Conservation (phyloP, 495 filamentous ascomycete species). For the Hypoxylon trugodes region DNA sequence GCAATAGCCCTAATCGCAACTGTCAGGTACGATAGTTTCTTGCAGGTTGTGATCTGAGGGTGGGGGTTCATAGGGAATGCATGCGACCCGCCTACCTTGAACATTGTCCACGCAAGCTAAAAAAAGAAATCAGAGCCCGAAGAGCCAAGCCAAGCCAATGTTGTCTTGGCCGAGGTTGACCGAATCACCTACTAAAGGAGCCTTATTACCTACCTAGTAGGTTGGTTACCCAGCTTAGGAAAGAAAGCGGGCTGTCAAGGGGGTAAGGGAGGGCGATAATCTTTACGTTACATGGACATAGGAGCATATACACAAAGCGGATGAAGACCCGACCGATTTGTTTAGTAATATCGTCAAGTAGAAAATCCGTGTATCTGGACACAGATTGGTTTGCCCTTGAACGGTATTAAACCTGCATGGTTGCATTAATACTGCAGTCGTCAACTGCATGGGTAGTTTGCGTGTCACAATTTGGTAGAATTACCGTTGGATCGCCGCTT, state of each 20-base stretch:
- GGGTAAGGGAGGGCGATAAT: conserved; percentile 13
- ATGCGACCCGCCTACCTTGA: conserved; percentile 22
- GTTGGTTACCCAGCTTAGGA: too few relatives aligned
- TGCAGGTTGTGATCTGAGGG: conserved; percentile 20
- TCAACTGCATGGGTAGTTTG: conserved; percentile 19
- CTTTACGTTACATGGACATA: conserved; percentile 14
- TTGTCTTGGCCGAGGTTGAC: conserved; percentile 29
- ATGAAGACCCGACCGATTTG: conserved; percentile 6
- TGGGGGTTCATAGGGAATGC: conserved; percentile 21
- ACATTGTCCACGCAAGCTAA: conserved; percentile 13
- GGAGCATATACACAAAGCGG: conserved; percentile 9
- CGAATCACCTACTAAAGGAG: conserved; percentile 15
- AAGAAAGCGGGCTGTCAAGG: conserved; percentile 2
- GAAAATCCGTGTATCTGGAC: background rate
- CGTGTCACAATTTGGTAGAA: conserved; percentile 12
- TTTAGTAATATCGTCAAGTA: conserved; percentile 13
- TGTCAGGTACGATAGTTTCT: conserved; percentile 34
- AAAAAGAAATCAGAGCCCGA: conserved; percentile 27
- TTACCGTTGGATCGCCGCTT: conserved; percentile 16
- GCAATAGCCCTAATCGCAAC: conserved; percentile 19
- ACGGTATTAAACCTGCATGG: conserved; percentile 7
- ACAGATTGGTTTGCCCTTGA: background rate
- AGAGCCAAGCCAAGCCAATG: conserved; percentile 1
- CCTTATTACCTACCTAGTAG: too few relatives aligned
- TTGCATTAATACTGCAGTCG: conserved; percentile 10